phyloP scores from a whole-genome alignment of 1,139 yeast genomes.

The Pichia sp. region DNA sequence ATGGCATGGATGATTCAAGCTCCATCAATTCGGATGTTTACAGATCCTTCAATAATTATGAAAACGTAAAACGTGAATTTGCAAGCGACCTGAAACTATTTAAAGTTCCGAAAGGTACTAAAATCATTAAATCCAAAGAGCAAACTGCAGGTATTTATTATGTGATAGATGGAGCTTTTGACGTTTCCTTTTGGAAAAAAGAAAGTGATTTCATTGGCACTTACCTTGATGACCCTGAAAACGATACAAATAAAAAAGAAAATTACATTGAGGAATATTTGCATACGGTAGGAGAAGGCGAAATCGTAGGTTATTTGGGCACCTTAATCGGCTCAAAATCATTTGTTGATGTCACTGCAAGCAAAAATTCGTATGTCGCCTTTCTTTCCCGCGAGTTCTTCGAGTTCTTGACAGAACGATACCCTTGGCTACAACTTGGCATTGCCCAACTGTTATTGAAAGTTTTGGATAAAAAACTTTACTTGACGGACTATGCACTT shows the following conservation, averaged over 20 bases:
- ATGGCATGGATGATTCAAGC: conserved; percentile 11
- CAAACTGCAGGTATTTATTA: conserved; percentile 72
- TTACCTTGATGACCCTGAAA: conserved; percentile 24
- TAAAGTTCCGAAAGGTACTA: conserved; percentile 50
- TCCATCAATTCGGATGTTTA: conserved; percentile 14
- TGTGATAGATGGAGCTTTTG: conserved; percentile 72
- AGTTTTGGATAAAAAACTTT: conserved; percentile 60
- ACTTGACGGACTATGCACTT: conserved; percentile 81
- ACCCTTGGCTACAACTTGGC: conserved; percentile 69
- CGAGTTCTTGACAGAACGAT: conserved; percentile 66
- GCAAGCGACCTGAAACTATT: conserved; percentile 58
- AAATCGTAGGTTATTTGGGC: conserved; percentile 83
- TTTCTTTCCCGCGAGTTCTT: conserved; percentile 60
- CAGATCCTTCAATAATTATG: conserved; percentile 35
- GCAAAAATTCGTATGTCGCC: conserved; percentile 58
- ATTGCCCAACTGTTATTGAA: conserved; percentile 70
- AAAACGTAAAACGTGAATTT: conserved; percentile 58
- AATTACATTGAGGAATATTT: conserved; percentile 38
- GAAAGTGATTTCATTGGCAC: conserved; percentile 24
- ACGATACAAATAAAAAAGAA: conserved; percentile 1
- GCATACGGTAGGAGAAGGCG: conserved; percentile 68
- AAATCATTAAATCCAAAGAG: conserved; percentile 59
- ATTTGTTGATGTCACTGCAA: conserved; percentile 63
- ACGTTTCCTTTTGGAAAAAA: conserved; percentile 44
- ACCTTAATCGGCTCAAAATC: conserved; percentile 77